phyloP scores from a whole-genome alignment of 192 early-diverging fungal genomes.

The Coemansia erecta region DNA sequence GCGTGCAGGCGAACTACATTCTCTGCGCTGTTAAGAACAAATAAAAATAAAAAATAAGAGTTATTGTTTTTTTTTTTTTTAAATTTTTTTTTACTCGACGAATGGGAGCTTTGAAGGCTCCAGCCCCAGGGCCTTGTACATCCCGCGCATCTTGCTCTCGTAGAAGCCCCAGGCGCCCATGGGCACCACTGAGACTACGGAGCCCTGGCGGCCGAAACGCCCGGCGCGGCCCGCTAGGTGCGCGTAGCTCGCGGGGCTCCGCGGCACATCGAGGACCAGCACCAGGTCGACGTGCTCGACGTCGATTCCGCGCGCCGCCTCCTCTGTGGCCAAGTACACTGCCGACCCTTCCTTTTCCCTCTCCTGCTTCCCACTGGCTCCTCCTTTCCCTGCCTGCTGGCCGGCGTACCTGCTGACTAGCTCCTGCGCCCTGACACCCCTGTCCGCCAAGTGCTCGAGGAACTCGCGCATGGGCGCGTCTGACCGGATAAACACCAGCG shows the following conservation, averaged over 20 bases:
- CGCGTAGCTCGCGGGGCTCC: constrained; percentile 65
- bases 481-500: constrained; percentile 31
- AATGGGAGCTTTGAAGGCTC: constrained; percentile 6
- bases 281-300: constrained; percentile 76
- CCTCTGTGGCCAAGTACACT: constrained; percentile 69
- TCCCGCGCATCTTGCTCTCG: constrained; percentile 50
- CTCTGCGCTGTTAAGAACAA: constrained; percentile 36
- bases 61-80: constrained; percentile 3
- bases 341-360: neutral
- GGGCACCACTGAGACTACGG: constrained; percentile 36
- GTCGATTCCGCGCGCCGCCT: constrained; percentile 81
- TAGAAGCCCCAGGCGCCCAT: constrained; percentile 26
- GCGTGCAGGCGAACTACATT: constrained; percentile 56
- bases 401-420: constrained; percentile 23
- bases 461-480: constrained; percentile 27
- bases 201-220: constrained; percentile 60
- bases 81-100: constrained; percentile 15
- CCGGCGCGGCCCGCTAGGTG: constrained; percentile 90
- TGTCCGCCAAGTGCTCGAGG: constrained; percentile 12
- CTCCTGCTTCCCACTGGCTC: no score
- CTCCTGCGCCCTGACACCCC: constrained; percentile 25
- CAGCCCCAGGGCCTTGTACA: constrained; percentile 17
- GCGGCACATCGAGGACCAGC: constrained; percentile 77
- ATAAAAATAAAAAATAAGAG: neutral
- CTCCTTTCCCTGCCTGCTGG: neutral